Percentiles rank a stretch among this genome's conserved stretches.
phyloP scores from a whole-genome alignment of 140 eudicot genomes.

The Oenanthe javanica region DNA sequence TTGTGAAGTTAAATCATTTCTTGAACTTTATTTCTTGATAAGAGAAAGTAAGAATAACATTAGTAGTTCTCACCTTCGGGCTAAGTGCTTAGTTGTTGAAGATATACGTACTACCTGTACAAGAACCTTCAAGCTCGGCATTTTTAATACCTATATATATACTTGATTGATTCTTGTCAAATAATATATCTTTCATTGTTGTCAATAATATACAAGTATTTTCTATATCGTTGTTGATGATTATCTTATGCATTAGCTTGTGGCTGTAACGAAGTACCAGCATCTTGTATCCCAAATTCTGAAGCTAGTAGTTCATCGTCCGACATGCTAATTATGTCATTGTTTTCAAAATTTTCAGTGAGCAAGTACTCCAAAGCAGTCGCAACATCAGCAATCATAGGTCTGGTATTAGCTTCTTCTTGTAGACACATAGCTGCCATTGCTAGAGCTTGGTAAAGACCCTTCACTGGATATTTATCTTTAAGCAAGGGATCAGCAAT shows the following conservation, averaged over 20 bases:
- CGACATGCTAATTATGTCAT: not conserved
- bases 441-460: slow-evolving; percentile 73
- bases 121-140: not conserved
- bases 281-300: not conserved
- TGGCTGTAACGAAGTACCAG: not conserved
- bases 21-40: not conserved
- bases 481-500: slow-evolving; percentile 74
- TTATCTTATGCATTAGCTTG: not conserved
- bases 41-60: not conserved
- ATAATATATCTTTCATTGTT: too few species aligned
- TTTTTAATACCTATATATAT: not conserved
- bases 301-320: not conserved
- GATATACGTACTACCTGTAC: not conserved
- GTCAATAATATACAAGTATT: not conserved
- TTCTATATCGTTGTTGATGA: not conserved
- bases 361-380: slow-evolving; percentile 52
- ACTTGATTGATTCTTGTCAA: not conserved
- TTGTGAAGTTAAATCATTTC: too few species aligned
- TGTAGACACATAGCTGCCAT: slow-evolving; percentile 30
- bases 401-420: slow-evolving; percentile 68
- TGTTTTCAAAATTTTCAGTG: not conserved
- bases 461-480: slow-evolving; percentile 55
- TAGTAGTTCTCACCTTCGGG: not conserved
- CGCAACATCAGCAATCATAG: slow-evolving; percentile 68
- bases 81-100: not conserved